Base-by-base conservation (phyloP, 1,284 basidiomycete species). In the Boletus smithii region DNA sequence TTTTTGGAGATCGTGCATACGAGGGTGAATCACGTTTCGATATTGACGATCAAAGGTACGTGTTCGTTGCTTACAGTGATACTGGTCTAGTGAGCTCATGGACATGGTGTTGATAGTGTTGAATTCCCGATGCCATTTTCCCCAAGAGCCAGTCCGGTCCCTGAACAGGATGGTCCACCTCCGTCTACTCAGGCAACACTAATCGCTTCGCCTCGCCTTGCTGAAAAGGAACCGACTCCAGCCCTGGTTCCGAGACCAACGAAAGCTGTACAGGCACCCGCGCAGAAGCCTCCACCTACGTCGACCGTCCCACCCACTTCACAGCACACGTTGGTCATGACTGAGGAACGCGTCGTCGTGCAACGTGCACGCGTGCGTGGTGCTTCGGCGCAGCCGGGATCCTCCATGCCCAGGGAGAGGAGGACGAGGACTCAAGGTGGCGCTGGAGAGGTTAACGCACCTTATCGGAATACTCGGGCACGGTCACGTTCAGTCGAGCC, bases 1-100 rank as follows among this genome's bases (percentile, higher is more conserved):
- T 61, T 3, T 65, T 66, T 39, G 62, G 62, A 7, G 58, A 59
- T 39, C 44, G 38, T n/a, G n/a, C n/a, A n/a, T n/a, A n/a, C n/a
- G n/a, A n/a, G 3, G 20, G 46, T 5, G 37, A 38, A 30, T 11
- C 3, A 4, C 14, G 10, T 2, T 20, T 36, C 6, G 39, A 52
- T 13, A 22, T 29, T 8, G 23, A 48, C 2, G 20, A 45, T 24
- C 46, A 45, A 16, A 32, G 31, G 65, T 64, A 37, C 24, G 64
- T 46, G n/a, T n/a, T n/a, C 1, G 2, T 18, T 31, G 30, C 23
- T n/a, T 30, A 20, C 22, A 5, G 17, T 7, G 18, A 16, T 29
- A 5, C 16, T 8, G 8, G 10, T 39, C 40, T 3, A 8, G 17
- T 1, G 17, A 17, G 7, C 42, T 61, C 35, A 50, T 13, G 8